A percentile compares a stretch with the other conserved stretches of the same genome.
phyloP scores from a whole-genome alignment of 805 yeast species.

The Lachancea lanzarotensis region DNA sequence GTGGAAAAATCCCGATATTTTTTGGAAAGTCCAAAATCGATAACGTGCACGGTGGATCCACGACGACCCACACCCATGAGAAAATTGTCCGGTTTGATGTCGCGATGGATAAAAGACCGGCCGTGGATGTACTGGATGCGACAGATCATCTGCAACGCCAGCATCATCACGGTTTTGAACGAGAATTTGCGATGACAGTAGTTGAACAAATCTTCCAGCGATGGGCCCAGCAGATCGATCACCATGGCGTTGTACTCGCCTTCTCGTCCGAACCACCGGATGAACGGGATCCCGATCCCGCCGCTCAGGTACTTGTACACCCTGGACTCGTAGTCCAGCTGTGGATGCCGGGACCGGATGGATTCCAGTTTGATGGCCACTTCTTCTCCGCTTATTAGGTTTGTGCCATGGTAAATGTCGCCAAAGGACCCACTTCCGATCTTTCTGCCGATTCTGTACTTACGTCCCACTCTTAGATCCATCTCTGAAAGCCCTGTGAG shows the following conservation, averaged over 20 bases:
- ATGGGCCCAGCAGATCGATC: constrained; percentile 90
- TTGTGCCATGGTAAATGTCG: constrained; percentile 88
- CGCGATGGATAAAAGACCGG: constrained; percentile 81
- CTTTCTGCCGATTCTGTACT: constrained; percentile 87
- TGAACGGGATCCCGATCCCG: constrained; percentile 95
- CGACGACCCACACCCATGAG: constrained; percentile 85
- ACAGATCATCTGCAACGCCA: constrained; percentile 91
- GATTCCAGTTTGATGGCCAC: constrained; percentile 94
- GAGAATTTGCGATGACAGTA: constrained; percentile 92
- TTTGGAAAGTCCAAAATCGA: constrained; percentile 90
- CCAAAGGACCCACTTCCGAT: constrained; percentile 98
- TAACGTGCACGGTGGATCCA: constrained; percentile 91
- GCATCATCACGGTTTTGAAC: constrained; percentile 82
- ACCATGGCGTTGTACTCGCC: constrained; percentile 97
- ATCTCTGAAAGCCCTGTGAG: constrained; percentile 10
- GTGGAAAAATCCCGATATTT: constrained; percentile 92
- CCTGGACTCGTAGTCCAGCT: constrained; percentile 92
- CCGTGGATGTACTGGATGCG: constrained; percentile 95
- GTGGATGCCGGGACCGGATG: constrained; percentile 90
- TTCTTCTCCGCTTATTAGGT: constrained; percentile 92
- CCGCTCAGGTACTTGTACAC: constrained; percentile 93
- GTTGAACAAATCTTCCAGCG: constrained; percentile 90
- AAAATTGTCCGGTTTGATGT: constrained; percentile 81
- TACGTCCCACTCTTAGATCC: constrained; percentile 89
- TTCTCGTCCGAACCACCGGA: constrained; percentile 95